Conservation (phyloP, 768 basidiomycete species). For the Gelatoporia subvermispora region DNA sequence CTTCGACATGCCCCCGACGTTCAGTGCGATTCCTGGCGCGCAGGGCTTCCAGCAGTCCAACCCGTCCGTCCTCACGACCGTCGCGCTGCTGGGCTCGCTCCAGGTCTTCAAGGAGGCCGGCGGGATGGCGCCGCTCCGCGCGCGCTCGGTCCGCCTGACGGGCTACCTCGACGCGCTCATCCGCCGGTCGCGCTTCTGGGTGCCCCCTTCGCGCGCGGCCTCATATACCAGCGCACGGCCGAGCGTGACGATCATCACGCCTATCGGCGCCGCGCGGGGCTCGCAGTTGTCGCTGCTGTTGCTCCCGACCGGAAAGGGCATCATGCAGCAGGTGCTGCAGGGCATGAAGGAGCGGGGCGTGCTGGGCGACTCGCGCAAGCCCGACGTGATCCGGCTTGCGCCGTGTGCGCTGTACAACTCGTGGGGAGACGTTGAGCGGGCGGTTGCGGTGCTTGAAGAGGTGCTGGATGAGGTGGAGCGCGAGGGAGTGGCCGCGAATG, state of each 20-base stretch:
- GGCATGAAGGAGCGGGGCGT: slow-evolving; percentile 66
- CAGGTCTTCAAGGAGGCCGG: slow-evolving; percentile 76
- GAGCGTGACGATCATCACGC: slow-evolving; percentile 92
- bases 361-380: slow-evolving; percentile 86
- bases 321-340: slow-evolving; percentile 70
- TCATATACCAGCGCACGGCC: slow-evolving; percentile 13
- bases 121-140: slow-evolving; percentile 63
- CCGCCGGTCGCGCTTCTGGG: slow-evolving; percentile 56
- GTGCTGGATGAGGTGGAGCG: slow-evolving; percentile 36
- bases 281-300: slow-evolving; percentile 87
- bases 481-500: slow-evolving; percentile 5
- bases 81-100: slow-evolving; percentile 79
- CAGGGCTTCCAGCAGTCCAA: slow-evolving; percentile 97
- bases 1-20: slow-evolving; percentile 84
- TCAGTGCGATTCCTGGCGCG: slow-evolving; percentile 83
- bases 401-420: slow-evolving; percentile 88
- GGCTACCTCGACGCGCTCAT: slow-evolving; percentile 64
- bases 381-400: slow-evolving; percentile 87
- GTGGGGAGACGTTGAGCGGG: slow-evolving; percentile 68
- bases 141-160: slow-evolving; percentile 70
- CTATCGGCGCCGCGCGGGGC: slow-evolving; percentile 64
- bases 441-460: slow-evolving; percentile 59
- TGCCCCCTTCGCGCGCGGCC: slow-evolving; percentile 29
- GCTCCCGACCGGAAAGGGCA: slow-evolving; percentile 49
- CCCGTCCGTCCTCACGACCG: slow-evolving; percentile 76